Evolutionary conservation across 176 grass and related monocot species (phyloP).

Genomic region (Musa schizocarpa): DNA sequence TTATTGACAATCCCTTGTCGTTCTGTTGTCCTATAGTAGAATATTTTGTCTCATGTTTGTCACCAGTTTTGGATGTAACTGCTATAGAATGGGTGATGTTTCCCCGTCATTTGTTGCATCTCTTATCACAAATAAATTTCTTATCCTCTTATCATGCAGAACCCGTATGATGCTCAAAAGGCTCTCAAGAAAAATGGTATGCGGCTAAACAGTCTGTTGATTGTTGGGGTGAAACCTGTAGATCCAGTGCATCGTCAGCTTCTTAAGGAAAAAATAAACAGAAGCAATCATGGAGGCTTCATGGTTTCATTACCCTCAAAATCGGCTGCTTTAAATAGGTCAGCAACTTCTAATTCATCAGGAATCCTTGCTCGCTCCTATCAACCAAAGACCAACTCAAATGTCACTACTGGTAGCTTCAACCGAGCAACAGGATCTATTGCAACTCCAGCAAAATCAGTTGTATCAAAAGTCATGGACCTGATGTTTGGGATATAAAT

Average conservation of each 20-base stretch:
- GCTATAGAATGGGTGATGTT: no score
- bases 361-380: neutral
- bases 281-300: constrained; percentile 25
- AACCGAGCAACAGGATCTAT: constrained; percentile 33
- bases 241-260: constrained; percentile 53
- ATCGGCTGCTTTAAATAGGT: constrained; percentile 23
- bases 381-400: constrained; percentile 6
- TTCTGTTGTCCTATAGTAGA: neutral
- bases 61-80: no score
- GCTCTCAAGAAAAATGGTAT: constrained; percentile 58
- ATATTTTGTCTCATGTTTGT: no score
- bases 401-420: constrained; percentile 26
- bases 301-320: constrained; percentile 36
- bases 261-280: constrained; percentile 41
- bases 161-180: constrained; percentile 64
- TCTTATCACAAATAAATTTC: neutral
- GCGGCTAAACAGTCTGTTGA: constrained; percentile 71
- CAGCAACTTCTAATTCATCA: neutral
- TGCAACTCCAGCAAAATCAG: constrained; percentile 57
- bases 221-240: constrained; percentile 70
- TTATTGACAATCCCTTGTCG: neutral
- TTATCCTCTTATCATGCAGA: constrained; percentile 28
- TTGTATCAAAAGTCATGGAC: constrained; percentile 70
- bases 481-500: constrained; percentile 81
- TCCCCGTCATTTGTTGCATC: no score